Base-by-base conservation (phyloP, 768 basidiomycete genomes). In the Lactarius pseudohatsudake region DNA sequence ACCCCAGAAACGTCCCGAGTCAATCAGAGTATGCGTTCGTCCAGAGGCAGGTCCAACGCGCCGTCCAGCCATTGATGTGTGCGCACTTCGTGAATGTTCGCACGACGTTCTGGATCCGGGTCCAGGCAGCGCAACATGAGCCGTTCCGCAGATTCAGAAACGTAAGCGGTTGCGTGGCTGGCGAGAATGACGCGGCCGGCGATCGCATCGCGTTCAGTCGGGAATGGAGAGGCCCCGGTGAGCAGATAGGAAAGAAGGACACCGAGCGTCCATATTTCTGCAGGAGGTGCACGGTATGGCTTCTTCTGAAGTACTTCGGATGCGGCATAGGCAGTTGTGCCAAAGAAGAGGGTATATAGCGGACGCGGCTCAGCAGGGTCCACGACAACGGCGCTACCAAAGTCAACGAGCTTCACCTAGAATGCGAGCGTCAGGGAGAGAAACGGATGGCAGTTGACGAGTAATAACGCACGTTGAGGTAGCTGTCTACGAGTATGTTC, bases 181-280 rank as follows among this genome's bases (percentile, higher is more conserved):
- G 61, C 65, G 16, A 91, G 79, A 59, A 82, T 76, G 28, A 92
- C 83, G 18, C 78, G 82, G 10, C 90, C 91, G 15, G 85, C 81
- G 32, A 87, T 81, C n/a, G 90, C 88, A 72, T 92, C 89, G 72
- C 87, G 85, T 69, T 90, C 89, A 20, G 91, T 91, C 57, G 93
- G 92, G 75, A 98, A 99, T 2, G 96, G 96, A 20, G 96, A 91
- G 66, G 90, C 82, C 3, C 96, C 96, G 22, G 94, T 96, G 60
- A 99, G 84, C 63, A 99, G 84, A 75, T 94, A 97, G 56, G 94
- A 96, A 71, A 99, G 87, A 63, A 99, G 85, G 40, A 98, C 92
- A 20, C 96, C 96, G 28, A 97, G 85, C 9, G 91, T 93, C 96
- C 96, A 99, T 54, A 98, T 86, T 76, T 99, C 96, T 30, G 94